Evolutionary conservation across 2,329 filamentous ascomycete genomes (phyloP).

Genomic region (Exophiala oligosperma): DNA sequence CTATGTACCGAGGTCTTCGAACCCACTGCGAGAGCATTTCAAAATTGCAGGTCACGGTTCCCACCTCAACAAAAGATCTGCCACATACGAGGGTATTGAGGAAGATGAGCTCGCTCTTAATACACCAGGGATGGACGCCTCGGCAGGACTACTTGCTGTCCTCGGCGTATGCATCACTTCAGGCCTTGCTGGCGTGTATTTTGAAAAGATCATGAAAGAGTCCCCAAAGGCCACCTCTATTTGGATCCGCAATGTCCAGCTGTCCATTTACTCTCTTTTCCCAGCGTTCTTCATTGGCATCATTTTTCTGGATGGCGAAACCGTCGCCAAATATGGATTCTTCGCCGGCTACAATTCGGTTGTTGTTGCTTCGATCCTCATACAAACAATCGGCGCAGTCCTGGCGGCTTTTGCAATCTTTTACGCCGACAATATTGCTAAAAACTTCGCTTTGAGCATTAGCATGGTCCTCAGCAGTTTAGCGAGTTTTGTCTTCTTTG

Average conservation of each 20-base stretch:
- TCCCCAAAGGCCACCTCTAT: constrained; percentile 73
- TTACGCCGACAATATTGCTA: constrained; percentile 85
- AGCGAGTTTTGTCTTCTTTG: constrained; percentile 82
- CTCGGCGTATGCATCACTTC: constrained; percentile 76
- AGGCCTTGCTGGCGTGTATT: constrained; percentile 71
- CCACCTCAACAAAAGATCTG: constrained; percentile 68
- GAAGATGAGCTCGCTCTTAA: constrained; percentile 54
- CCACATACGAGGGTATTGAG: constrained; percentile 86
- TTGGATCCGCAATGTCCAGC: constrained; percentile 92
- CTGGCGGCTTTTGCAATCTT: constrained; percentile 80
- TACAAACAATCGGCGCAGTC: constrained; percentile 83
- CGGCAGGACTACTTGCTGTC: constrained; percentile 76
- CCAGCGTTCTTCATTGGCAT: constrained; percentile 85
- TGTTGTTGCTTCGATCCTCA: constrained; percentile 80
- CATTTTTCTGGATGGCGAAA: constrained; percentile 79
- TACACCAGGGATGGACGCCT: constrained; percentile 68
- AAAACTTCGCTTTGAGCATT: constrained; percentile 90
- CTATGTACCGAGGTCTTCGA: constrained; percentile 76
- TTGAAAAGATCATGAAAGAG: constrained; percentile 84
- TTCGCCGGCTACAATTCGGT: constrained; percentile 93
- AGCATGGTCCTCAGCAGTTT: constrained; percentile 86
- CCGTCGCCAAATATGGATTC: constrained; percentile 81
- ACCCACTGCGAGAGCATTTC: constrained; percentile 69
- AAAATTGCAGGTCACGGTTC: constrained; percentile 43
- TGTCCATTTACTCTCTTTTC: constrained; percentile 92